Evolutionary conservation across 352 stramenopile species (phyloP).

Genomic region (Phytophthora podocarpi): DNA sequence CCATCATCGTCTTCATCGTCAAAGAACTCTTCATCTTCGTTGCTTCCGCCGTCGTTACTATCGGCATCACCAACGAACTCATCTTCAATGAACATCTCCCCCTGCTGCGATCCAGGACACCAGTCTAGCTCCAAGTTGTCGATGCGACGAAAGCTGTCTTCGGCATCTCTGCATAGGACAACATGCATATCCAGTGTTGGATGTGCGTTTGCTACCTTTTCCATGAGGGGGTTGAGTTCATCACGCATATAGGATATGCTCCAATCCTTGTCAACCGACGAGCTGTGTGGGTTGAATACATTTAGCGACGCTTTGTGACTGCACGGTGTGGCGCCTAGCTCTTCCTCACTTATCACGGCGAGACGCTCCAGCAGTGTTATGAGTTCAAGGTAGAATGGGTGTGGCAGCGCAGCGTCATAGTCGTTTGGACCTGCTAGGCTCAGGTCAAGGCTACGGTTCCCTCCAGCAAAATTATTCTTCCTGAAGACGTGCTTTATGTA

Average conservation of each 20-base stretch:
- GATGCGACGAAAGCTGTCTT: constrained; percentile 28
- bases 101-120: constrained; percentile 19
- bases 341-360: constrained; percentile 10
- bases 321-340: constrained; percentile 16
- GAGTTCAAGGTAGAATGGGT: constrained; percentile 44
- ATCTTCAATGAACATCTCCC: constrained; percentile 31
- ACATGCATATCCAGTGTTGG: constrained; percentile 27
- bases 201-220: constrained; percentile 26
- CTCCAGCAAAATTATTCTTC: constrained; percentile 11
- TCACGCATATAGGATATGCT: constrained; percentile 28
- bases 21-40: constrained; percentile 28
- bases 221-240: constrained; percentile 43
- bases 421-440: constrained; percentile 37
- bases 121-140: constrained; percentile 35
- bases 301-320: constrained; percentile 26
- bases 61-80: constrained; percentile 16
- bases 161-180: constrained; percentile 19
- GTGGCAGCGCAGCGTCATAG: constrained; percentile 17
- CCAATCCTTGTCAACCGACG: constrained; percentile 27
- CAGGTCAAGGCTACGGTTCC: constrained; percentile 19
- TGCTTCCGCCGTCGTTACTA: constrained; percentile 7
- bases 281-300: constrained; percentile 28
- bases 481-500: constrained; percentile 39
- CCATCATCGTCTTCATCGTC: constrained; percentile 16
- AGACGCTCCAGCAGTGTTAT: constrained; percentile 32